These are phyloP conservation scores for Kuraishia hungarica DNA, from an alignment of 805 yeast genomes.

Conservation along the genomic window DNA sequence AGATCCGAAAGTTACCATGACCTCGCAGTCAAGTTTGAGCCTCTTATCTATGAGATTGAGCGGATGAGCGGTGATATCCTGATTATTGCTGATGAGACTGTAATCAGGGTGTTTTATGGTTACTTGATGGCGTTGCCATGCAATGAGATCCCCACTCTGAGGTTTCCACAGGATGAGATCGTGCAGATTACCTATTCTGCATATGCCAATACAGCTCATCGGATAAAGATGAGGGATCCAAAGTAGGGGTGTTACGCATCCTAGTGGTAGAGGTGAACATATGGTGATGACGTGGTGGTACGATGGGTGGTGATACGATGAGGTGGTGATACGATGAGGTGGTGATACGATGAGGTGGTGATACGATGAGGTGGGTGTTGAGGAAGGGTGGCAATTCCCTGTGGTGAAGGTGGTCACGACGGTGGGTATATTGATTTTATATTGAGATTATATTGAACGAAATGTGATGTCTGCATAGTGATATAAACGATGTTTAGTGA, in stretches of 20 bases:
- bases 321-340: too few species aligned
- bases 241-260: too few species aligned
- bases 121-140: constrained; percentile 90
- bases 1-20: constrained; percentile 96
- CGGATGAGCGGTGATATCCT: constrained; percentile 81
- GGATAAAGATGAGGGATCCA: constrained; percentile 29
- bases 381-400: too few species aligned
- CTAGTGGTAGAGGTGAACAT: too few species aligned
- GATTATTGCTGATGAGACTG: constrained; percentile 89
- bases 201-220: constrained; percentile 61
- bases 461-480: background rate
- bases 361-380: too few species aligned
- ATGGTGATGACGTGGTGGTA: too few species aligned
- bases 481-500: too few species aligned
- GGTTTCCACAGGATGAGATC: constrained; percentile 74
- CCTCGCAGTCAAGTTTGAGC: constrained; percentile 89
- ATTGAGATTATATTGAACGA: background rate
- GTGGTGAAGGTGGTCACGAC: background rate
- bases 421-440: background rate
- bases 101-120: constrained; percentile 84
- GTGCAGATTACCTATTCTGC: constrained; percentile 86
- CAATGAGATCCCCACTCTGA: constrained; percentile 71
- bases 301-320: too few species aligned
- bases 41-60: constrained; percentile 88
- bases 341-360: too few species aligned